Conservation (phyloP, 1,284 basidiomycete species). For the Ceratorhiza oryzae-sativae region DNA sequence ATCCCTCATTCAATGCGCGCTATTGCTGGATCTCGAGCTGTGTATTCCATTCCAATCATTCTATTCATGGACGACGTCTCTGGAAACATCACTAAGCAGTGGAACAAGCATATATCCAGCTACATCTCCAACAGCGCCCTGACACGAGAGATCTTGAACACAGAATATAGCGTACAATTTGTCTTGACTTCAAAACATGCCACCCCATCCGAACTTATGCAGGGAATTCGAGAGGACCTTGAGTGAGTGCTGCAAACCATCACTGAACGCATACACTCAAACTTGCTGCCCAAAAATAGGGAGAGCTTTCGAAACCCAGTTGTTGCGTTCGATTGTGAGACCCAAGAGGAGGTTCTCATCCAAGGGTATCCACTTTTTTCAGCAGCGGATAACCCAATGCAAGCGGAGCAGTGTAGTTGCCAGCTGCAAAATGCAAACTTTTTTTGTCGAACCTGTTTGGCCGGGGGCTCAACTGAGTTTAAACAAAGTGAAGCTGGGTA, state of each 20-base stretch:
- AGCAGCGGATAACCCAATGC: conserved; percentile 42
- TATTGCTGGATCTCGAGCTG: conserved; percentile 3
- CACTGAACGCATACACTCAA: too few relatives aligned
- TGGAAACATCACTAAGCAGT: conserved; percentile 31
- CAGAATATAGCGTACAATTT: conserved; percentile 31
- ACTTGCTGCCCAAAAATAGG: too few relatives aligned
- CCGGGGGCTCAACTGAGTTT: conserved; percentile 31
- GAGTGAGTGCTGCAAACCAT: conserved; percentile 7
- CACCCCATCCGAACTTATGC: conserved; percentile 28
- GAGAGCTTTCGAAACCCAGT: too few relatives aligned
- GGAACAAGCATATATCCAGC: conserved; percentile 32
- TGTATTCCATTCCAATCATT: conserved; percentile 34
- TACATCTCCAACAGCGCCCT: conserved; percentile 35
- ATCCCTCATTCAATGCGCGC: conserved; percentile 32
- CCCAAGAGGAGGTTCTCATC: conserved; percentile 45
- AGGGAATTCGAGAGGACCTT: conserved; percentile 1
- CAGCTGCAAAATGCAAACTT: conserved; percentile 8
- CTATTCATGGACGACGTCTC: conserved; percentile 39
- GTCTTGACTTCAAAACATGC: conserved; percentile 23
- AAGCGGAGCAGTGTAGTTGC: conserved; percentile 28
- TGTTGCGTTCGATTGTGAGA: conserved; percentile 46
- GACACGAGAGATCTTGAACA: conserved; percentile 13
- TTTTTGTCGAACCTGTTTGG: conserved; percentile 38
- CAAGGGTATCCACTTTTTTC: background rate
- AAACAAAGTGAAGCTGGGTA: conserved; percentile 38